Evolutionary conservation across 2,329 filamentous ascomycete species (phyloP).

Genomic region (Verticillium albo-atrum): DNA sequence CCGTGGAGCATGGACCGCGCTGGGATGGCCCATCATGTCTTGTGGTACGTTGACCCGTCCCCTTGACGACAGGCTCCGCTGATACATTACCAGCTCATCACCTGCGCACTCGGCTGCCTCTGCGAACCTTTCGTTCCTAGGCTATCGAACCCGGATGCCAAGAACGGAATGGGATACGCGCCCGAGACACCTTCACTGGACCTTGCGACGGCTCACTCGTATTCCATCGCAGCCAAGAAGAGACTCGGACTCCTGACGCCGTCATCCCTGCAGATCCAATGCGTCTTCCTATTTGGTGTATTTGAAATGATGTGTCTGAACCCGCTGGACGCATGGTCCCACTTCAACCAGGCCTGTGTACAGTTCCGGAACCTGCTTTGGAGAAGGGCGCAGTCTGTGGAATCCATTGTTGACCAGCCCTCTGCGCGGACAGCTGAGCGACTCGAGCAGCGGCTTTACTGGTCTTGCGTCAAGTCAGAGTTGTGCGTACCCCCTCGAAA

Average conservation of each 20-base stretch:
- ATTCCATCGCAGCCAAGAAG: slow-evolving; percentile 24
- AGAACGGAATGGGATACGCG: background rate
- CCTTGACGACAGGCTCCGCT: background rate
- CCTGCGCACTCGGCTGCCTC: slow-evolving; percentile 23
- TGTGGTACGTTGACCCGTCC: slow-evolving; percentile 16
- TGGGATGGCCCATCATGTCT: slow-evolving; percentile 24
- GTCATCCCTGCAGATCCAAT: slow-evolving; percentile 22
- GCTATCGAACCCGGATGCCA: too few relatives aligned
- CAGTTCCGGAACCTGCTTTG: slow-evolving; percentile 15
- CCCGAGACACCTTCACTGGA: slow-evolving; percentile 4
- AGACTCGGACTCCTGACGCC: slow-evolving; percentile 21
- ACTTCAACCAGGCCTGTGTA: slow-evolving; percentile 24
- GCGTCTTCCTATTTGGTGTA: slow-evolving; percentile 24
- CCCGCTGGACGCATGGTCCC: slow-evolving; percentile 22
- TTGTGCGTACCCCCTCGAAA: slow-evolving; percentile 12
- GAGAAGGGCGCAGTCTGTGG: background rate
- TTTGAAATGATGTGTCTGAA: slow-evolving; percentile 27
- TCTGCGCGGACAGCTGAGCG: slow-evolving; percentile 1
- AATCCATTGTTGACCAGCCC: background rate
- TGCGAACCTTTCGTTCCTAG: slow-evolving; percentile 14
- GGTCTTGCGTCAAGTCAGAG: slow-evolving; percentile 28
- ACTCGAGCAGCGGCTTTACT: slow-evolving; percentile 24
- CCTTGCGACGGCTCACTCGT: slow-evolving; percentile 17
- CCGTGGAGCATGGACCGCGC: slow-evolving; percentile 18
- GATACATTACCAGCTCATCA: slow-evolving; percentile 17